Evolutionary conservation across 192 early-diverging fungal genomes (phyloP).

Genomic region (Entomortierella beljakovae): DNA sequence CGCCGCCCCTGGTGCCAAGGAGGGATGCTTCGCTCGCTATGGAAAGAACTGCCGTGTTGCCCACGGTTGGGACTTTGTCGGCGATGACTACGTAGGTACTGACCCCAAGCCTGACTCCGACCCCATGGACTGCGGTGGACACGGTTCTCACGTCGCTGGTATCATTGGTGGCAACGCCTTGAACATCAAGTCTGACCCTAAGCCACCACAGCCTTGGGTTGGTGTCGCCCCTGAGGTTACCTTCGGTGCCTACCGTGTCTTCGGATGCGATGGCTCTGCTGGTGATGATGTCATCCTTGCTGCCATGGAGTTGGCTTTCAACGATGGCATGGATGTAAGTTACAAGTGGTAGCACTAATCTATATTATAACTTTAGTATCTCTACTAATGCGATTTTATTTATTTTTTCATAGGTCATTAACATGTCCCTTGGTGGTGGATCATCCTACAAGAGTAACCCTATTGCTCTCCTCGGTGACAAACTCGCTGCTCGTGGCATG

Average conservation of each 20-base stretch:
- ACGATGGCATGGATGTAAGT: slow-evolving; percentile 66
- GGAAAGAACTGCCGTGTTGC: slow-evolving; percentile 66
- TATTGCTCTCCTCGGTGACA: slow-evolving; percentile 54
- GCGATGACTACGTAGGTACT: slow-evolving; percentile 62
- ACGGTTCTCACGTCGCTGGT: slow-evolving; percentile 67
- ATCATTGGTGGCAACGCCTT: slow-evolving; percentile 57
- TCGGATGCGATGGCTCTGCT: slow-evolving; percentile 63
- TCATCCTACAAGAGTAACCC: slow-evolving; percentile 68
- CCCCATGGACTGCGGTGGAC: slow-evolving; percentile 64
- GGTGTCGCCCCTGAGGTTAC: slow-evolving; percentile 83
- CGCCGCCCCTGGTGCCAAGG: slow-evolving; percentile 53
- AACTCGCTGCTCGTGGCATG: slow-evolving; percentile 58
- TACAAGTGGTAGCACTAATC: slow-evolving; percentile 37
- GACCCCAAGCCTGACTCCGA: slow-evolving; percentile 49
- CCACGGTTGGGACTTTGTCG: slow-evolving; percentile 72
- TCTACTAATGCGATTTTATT: slow-evolving; percentile 30
- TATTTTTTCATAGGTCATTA: slow-evolving; percentile 78
- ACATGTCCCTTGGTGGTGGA: slow-evolving; percentile 74
- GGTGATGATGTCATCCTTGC: slow-evolving; percentile 68
- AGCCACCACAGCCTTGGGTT: slow-evolving; percentile 31
- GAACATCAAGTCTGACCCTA: slow-evolving; percentile 7
- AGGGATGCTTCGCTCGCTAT: slow-evolving; percentile 69
- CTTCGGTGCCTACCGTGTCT: slow-evolving; percentile 72
- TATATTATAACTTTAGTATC: slow-evolving; percentile 6
- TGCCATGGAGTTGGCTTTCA: slow-evolving; percentile 64